Base-by-base conservation (phyloP, 805 yeast genomes). In the Kodamaea nitidulidarum region DNA sequence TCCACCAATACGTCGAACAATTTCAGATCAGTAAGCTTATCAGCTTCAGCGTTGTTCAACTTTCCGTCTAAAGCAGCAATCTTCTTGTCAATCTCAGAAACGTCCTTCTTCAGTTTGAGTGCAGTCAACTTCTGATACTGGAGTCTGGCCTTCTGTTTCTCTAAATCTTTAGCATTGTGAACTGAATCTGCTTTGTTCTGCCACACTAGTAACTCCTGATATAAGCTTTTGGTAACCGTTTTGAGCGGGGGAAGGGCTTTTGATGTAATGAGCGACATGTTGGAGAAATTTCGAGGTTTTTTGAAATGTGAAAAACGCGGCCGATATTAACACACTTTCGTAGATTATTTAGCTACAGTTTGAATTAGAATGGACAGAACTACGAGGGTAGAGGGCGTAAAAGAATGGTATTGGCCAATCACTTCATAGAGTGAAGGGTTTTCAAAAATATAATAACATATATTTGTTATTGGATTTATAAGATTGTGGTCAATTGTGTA, bases 51-150 rank as follows among this genome's bases (percentile, higher is more conserved):
- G 4, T 41, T 32, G 25, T 4, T 36, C 24, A 40, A 32, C 15
- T 39, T 33, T 9, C 25, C 29, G 24, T 42, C 55, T n/a, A 60
- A 49, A 11, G 48, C 46, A 6, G 45, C 48, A 24, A 65, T 46
- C 35, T 61, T 48, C 14, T 50, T 42, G 30, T 64, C 65, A 9
- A 73, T 54, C 3, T 64, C 65, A 3, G 58, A 54, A 4, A 59
- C 58, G 9, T 73, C 51, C 32, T 60, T 45, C 7, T 61, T 56
- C 30, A 65, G 62, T 31, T 62, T 63, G 27, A 71, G 52, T 26
- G 67, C 53, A 38, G 71, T 76, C 49, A 75, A 48, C 55, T 71
- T 73, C 48, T 70, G 67, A 51, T 78, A 78, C 29, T 65, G 70
- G 24, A 75, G 55, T 32, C 70, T 44, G 0, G 82, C 75, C 30